These are phyloP conservation scores for Mycena alexandri DNA, from an alignment of 768 basidiomycete genomes.

Conservation along the genomic window DNA sequence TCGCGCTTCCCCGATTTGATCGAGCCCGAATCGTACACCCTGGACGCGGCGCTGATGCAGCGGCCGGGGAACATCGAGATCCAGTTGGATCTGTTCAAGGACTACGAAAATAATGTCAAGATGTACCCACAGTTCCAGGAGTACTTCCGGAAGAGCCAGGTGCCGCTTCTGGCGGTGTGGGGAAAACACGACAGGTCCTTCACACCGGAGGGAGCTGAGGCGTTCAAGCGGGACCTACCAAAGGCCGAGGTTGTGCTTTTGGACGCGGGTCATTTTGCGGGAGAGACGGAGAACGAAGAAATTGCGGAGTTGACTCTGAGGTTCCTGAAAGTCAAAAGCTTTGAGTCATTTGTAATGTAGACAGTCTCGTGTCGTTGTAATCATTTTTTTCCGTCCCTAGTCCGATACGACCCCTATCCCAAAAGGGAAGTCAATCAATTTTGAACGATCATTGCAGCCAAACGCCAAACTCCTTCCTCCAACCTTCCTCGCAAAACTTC, in stretches of 20 bases:
- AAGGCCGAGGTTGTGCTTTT: conserved; percentile 53
- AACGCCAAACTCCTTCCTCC: no score
- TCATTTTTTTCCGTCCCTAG: no score
- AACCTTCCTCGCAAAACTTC: no score
- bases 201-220: conserved; percentile 56
- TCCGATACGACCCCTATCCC: no score
- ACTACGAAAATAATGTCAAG: conserved; percentile 55
- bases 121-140: conserved; percentile 60
- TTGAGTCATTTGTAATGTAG: no score
- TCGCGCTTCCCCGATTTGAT: conserved; percentile 50
- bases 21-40: conserved; percentile 53
- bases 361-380: no score
- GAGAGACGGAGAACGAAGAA: conserved; percentile 51
- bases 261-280: conserved; percentile 60
- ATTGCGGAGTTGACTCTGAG: conserved; percentile 18
- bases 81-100: conserved; percentile 56
- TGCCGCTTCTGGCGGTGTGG: conserved; percentile 62
- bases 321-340: conserved; percentile 13
- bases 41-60: conserved; percentile 55
- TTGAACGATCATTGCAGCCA: no score
- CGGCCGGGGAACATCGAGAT: conserved; percentile 53
- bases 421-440: no score
- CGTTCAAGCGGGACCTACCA: conserved; percentile 53
- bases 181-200: conserved; percentile 60
- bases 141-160: conserved; percentile 53